Percentiles rank a stretch among this genome's conserved stretches.
These are phyloP conservation scores for Neolentinus lepideus DNA, from an alignment of 1,284 basidiomycete species.

Conservation along the genomic window DNA sequence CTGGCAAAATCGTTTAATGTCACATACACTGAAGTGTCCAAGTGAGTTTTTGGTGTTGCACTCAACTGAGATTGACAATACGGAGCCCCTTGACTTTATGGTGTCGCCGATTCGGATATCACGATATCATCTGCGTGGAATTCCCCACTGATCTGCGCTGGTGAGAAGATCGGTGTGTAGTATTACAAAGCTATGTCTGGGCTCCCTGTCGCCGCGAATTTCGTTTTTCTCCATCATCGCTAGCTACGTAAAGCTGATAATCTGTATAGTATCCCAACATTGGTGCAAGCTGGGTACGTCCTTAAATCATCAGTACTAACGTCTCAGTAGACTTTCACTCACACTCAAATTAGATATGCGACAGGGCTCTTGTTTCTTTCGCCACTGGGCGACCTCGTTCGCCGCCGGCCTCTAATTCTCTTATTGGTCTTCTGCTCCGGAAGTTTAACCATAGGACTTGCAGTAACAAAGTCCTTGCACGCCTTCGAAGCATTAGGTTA, in stretches of 20 bases:
- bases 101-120: too few relatives aligned
- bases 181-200: background rate
- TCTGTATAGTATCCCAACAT: conserved; percentile 32
- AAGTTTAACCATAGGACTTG: conserved; percentile 37
- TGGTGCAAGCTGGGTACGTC: conserved; percentile 38
- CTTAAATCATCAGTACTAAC: too few relatives aligned
- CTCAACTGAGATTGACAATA: background rate
- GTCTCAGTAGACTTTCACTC: background rate
- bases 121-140: too few relatives aligned
- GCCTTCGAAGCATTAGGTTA: conserved; percentile 40
- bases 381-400: conserved; percentile 46
- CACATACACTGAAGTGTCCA: conserved; percentile 50
- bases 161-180: too few relatives aligned
- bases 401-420: conserved; percentile 40
- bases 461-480: conserved; percentile 31
- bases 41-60: conserved; percentile 22
- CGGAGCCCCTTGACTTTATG: background rate
- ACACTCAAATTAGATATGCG: conserved; percentile 27
- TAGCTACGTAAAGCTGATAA: background rate
- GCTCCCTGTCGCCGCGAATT: background rate
- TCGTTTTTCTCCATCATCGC: background rate
- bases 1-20: conserved; percentile 49
- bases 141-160: too few relatives aligned
- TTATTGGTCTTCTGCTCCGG: conserved; percentile 30
- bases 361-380: conserved; percentile 42